Base-by-base conservation (phyloP, 257 asterid genomes). In the Paraleonurus japonicus region DNA sequence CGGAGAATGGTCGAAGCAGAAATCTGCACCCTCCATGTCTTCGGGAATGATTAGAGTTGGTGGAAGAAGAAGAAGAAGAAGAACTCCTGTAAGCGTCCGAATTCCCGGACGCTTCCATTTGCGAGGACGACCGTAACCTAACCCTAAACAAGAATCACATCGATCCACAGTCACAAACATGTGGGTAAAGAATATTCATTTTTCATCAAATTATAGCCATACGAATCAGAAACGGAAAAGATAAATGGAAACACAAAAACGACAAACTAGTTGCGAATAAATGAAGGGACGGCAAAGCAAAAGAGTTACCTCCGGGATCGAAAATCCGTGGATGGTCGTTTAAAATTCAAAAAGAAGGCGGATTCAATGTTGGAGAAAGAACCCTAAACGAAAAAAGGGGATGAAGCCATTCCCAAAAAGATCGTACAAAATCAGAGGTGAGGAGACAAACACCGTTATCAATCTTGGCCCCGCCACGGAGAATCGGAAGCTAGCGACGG, bases 41-140 rank as follows among this genome's bases (percentile, higher is more conserved):
- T 70, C 89, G 76, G 75, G 92, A 77, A 80, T 78, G 75, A 72
- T 72, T 33, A 63, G 75, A 53, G 61, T 60, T 55, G 13, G 65
- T 39, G 43, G 83, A 72, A 3, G 92, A 72, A 33, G 77, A 72
- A 39, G 83, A 72, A 3, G 92, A 72, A 33, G 77, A 72, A 39
- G 78, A 78, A 73, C 33, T 78, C 74, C 92, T 73, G 77, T 81
- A 77, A 41, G 89, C 87, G 85, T 88, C 96, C 85, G 89, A 83
- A 79, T 86, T 86, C 51, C 81, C 87, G 87, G 96, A 83, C 86
- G 92, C 88, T 81, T 88, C 96, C 95, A 88, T 88, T 61, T 63
- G 83, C 61, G 81, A 54, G 63, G 86, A 80, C 35, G 89, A 74
- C 83, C 89, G 84, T 80, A 74, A 76, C 92, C 90, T 79, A 80